phyloP scores from a whole-genome alignment of 345 rosid species.

The Sisymbrium irio region DNA sequence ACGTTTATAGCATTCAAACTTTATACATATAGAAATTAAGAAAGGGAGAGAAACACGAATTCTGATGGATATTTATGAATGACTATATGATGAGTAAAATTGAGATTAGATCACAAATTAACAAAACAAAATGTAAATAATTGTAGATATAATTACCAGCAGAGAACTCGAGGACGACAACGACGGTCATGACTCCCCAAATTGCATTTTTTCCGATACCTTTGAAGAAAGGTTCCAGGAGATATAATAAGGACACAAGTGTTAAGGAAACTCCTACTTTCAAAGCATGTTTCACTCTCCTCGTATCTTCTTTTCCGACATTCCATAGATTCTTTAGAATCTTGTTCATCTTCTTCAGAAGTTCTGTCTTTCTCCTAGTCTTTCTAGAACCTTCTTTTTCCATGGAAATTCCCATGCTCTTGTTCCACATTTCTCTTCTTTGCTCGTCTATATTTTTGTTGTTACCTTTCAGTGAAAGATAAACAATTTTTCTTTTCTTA shows the following conservation, averaged over 20 bases:
- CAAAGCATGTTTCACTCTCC: conserved; percentile 65
- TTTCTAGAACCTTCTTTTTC: conserved; percentile 10
- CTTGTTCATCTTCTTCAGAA: conserved; percentile 39
- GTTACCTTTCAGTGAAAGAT: too few relatives aligned
- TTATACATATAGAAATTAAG: too few relatives aligned
- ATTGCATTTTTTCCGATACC: conserved; percentile 61
- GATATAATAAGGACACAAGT: conserved; percentile 63
- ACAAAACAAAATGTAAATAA: background rate
- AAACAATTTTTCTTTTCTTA: background rate
- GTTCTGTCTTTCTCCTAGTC: conserved; percentile 14
- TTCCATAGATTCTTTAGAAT: conserved; percentile 43
- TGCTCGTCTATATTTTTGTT: background rate
- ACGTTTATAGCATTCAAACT: background rate
- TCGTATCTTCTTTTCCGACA: conserved; percentile 68
- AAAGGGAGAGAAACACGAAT: background rate
- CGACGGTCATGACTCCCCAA: conserved; percentile 92
- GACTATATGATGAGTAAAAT: background rate
- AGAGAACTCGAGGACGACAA: conserved; percentile 80
- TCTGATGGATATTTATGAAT: background rate
- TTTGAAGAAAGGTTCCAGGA: conserved; percentile 60
- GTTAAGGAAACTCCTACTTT: conserved; percentile 80
- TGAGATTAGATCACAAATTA: conserved; percentile 8
- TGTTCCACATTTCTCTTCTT: conserved; percentile 34
- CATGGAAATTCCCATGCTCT: conserved; percentile 26
- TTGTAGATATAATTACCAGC: conserved; percentile 43